phyloP scores from a whole-genome alignment of 257 asterid genomes.

The Linderniella brevidens region DNA sequence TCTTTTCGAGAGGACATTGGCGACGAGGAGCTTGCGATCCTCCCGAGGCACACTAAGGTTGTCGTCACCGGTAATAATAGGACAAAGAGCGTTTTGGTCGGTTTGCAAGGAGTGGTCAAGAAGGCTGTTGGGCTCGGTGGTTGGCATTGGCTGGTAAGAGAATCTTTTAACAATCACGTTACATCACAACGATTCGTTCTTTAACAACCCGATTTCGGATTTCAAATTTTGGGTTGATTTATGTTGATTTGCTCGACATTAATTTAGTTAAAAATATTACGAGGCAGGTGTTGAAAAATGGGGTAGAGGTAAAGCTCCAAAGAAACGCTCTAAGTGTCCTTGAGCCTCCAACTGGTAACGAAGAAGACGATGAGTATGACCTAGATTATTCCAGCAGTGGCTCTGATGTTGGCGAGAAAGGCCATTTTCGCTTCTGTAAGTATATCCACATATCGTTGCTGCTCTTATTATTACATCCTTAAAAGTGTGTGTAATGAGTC shows the following conservation, averaged over 20 bases:
- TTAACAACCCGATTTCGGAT: neutral
- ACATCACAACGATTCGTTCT: neutral
- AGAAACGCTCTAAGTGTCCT: conserved; percentile 82
- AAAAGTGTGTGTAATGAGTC: conserved; percentile 25
- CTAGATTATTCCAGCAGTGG: conserved; percentile 61
- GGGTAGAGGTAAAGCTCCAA: conserved; percentile 88
- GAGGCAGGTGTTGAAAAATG: conserved; percentile 72
- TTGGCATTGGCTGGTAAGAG: conserved; percentile 3
- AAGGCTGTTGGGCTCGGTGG: conserved; percentile 3
- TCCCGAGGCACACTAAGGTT: conserved; percentile 5
- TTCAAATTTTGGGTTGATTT: neutral
- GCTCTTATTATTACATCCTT: neutral
- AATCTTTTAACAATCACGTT: neutral
- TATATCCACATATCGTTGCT: neutral
- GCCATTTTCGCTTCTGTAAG: neutral
- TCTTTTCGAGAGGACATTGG: conserved; percentile 81
- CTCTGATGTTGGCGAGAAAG: conserved; percentile 36
- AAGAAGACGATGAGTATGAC: conserved; percentile 65
- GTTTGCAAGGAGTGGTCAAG: conserved; percentile 1
- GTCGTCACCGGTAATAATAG: conserved; percentile 3
- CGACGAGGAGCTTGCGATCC: neutral
- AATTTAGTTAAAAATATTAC: neutral
- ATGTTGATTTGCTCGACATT: neutral
- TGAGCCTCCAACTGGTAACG: conserved; percentile 87
- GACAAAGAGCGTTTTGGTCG: neutral